Base-by-base conservation (phyloP, 345 rosid genomes). In the Anastatica hierochuntica region DNA sequence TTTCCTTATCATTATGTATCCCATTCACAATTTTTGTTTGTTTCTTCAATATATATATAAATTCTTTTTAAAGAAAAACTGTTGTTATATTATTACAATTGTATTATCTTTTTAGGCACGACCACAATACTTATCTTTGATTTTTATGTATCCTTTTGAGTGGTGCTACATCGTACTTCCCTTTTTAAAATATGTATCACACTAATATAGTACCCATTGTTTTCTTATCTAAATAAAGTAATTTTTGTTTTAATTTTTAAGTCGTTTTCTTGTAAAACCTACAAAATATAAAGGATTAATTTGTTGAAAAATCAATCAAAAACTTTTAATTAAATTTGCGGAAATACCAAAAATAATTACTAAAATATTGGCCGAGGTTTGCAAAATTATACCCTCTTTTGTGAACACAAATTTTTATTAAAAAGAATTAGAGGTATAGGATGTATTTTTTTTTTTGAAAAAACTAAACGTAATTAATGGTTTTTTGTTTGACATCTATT, bases 1-100 rank as follows among this genome's bases (percentile, higher is more conserved):
- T 58, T 58, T 66, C 49, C 17, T 12, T 66, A 44, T 65, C 58
- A 57, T 51, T 65, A 18, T 57, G 58, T 35, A 56, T 26, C 64
- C 64, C 62, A 65, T 65, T 65, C 58, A 57, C 56, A 56, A 56
- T 45, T 47, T 24, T 34, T 56, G 41, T 34, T 46, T 31, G 21
- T 56, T 38, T 56, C 49, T 15, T 38, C 30, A 0, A 24, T 46
- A 20, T 30, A 6, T 53, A 5, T 19, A 2, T n/a, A 10, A 14
- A 13, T 54, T 37, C 16, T 33, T 37, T 10, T 13, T 27, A 54
- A 11, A n/a, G n/a, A n/a, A n/a, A n/a, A n/a, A n/a, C n/a, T n/a
- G n/a, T n/a, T n/a, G n/a, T 21, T 3, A 37, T 63, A 17, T 17
- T 53, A 26, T 17, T 23, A 15, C 14, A 33, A 46, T 24, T 39